phyloP scores from a whole-genome alignment of 2,329 filamentous ascomycete species.

The Penicillium oxalicum region DNA sequence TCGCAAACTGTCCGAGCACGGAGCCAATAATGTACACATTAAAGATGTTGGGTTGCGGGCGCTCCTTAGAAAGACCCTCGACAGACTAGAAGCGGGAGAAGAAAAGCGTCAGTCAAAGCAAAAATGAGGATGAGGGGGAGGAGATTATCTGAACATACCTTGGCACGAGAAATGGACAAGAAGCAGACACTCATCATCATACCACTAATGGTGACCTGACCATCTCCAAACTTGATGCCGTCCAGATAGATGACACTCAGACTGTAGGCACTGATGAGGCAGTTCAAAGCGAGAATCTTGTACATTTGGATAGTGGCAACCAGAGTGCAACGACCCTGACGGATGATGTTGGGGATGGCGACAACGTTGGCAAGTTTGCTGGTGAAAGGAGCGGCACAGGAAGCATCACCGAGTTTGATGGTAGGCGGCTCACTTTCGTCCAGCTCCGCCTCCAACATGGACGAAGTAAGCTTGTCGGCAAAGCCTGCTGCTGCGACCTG shows the following conservation, averaged over 20 bases:
- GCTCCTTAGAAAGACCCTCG: conserved; percentile 90
- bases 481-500: conserved; percentile 68
- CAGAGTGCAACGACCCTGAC: conserved; percentile 92
- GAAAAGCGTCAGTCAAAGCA: conserved; percentile 8
- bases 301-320: conserved; percentile 99
- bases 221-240: conserved; percentile 98
- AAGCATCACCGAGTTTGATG: conserved; percentile 94
- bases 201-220: conserved; percentile 95
- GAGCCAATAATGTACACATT: conserved; percentile 98
- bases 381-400: conserved; percentile 93
- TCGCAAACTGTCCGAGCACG: conserved; percentile 91
- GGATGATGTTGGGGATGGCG: conserved; percentile 95
- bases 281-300: conserved; percentile 97
- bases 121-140: neutral
- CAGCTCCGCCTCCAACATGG: conserved; percentile 85
- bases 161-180: conserved; percentile 94
- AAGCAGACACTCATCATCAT: conserved; percentile 99
- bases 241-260: conserved; percentile 93
- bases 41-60: conserved; percentile 97
- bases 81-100: conserved; percentile 55
- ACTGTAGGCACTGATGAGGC: conserved; percentile 95
- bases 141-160: conserved; percentile 43
- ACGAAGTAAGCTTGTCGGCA: conserved; percentile 77
- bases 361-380: conserved; percentile 96
- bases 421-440: conserved; percentile 87